Percentiles rank a stretch among this genome's conserved stretches.
Conservation (phyloP, 768 basidiomycete species). For the Hericium rajendrae region DNA sequence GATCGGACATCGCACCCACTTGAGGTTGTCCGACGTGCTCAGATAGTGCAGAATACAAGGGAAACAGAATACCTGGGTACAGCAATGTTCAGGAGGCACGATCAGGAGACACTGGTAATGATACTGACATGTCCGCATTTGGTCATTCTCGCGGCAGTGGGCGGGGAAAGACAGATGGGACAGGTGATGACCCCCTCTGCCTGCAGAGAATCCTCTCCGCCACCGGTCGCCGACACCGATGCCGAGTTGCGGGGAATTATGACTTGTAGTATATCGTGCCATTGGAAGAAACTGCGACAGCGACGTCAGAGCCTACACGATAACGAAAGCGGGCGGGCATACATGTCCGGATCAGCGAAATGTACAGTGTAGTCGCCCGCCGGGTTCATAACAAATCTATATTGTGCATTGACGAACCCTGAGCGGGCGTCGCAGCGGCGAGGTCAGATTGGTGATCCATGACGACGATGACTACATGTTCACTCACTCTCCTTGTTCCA, state of each 20-base stretch:
- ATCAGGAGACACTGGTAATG: constrained; percentile 1
- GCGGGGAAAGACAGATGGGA: constrained; percentile 92
- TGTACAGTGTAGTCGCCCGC: constrained; percentile 88
- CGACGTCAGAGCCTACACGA: constrained; percentile 4
- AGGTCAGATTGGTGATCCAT: constrained; percentile 7
- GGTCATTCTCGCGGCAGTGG: constrained; percentile 86
- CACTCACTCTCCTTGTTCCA: constrained; percentile 91
- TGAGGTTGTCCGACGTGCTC: constrained; percentile 66
- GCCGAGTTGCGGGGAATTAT: constrained; percentile 81
- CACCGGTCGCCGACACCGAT: constrained; percentile 44
- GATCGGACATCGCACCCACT: constrained; percentile 92
- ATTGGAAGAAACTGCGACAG: constrained; percentile 74
- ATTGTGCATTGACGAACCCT: constrained; percentile 96
- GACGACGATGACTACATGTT: neutral
- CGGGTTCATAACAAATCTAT: constrained; percentile 92
- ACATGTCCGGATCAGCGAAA: constrained; percentile 97
- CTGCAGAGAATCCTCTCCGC: constrained; percentile 29
- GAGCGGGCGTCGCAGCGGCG: constrained; percentile 12
- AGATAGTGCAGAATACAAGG: constrained; percentile 91
- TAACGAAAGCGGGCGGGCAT: constrained; percentile 25
- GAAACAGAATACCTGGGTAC: constrained; percentile 77
- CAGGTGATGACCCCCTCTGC: constrained; percentile 67
- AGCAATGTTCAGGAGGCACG: constrained; percentile 9
- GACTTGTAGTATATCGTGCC: constrained; percentile 92
- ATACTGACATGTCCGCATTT: constrained; percentile 92